Conservation (phyloP, 805 yeast species). For the Ogataea siamensis region DNA sequence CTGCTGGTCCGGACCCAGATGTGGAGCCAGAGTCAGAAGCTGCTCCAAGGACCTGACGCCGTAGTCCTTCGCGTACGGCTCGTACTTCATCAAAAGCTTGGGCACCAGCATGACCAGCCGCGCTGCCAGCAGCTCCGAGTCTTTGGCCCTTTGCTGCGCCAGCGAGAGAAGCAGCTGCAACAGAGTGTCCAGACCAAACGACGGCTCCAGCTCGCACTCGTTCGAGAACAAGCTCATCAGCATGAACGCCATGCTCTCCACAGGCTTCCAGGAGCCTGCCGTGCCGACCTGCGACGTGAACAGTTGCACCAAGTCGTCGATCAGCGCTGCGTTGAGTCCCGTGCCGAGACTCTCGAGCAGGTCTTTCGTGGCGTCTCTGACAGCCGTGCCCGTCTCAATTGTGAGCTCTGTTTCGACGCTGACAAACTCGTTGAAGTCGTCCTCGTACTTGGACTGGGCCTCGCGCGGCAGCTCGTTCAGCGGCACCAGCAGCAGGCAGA, state of each 20-base stretch:
- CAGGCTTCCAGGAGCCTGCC: slow-evolving; percentile 27
- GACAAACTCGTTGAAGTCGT: slow-evolving; percentile 67
- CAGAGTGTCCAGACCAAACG: slow-evolving; percentile 23
- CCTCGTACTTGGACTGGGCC: slow-evolving; percentile 46
- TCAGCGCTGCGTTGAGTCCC: slow-evolving; percentile 35
- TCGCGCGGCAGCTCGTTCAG: slow-evolving; percentile 44
- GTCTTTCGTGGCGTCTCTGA: slow-evolving; percentile 63
- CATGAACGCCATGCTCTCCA: slow-evolving; percentile 43
- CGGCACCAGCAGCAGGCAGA: slow-evolving; percentile 34
- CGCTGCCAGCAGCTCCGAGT: slow-evolving; percentile 41
- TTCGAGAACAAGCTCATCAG: slow-evolving; percentile 44
- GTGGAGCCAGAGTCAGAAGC: slow-evolving; percentile 25
- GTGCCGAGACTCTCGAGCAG: slow-evolving; percentile 49
- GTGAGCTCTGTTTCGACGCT: slow-evolving; percentile 72
- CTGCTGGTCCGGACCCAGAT: slow-evolving; percentile 20
- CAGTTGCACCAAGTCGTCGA: slow-evolving; percentile 22
- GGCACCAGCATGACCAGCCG: slow-evolving; percentile 56
- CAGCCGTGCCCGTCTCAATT: slow-evolving; percentile 39
- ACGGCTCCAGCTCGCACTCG: slow-evolving; percentile 28
- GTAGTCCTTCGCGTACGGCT: slow-evolving; percentile 24
- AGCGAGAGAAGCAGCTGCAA: slow-evolving; percentile 16
- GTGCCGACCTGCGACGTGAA: slow-evolving; percentile 13
- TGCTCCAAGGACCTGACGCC: slow-evolving; percentile 29
- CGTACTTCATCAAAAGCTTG: slow-evolving; percentile 53
- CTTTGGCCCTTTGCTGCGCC: no score